Evolutionary conservation across 2,329 filamentous ascomycete species (phyloP), one percentile per base, ranked within the genome.

Genomic region (Biscogniauxia mediterranea): DNA sequence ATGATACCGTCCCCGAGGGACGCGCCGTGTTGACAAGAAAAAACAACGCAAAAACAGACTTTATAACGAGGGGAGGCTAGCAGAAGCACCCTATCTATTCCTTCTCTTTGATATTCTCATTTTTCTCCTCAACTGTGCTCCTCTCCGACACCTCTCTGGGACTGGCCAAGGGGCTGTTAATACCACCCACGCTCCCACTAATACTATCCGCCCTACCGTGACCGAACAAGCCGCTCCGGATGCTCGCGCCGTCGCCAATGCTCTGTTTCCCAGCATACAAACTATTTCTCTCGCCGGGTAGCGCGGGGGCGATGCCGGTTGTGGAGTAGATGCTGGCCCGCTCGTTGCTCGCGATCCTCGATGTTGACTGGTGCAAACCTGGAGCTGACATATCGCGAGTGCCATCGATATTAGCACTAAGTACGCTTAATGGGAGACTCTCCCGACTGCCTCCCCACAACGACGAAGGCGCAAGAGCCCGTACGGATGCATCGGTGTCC

Each of bases 401-500:
- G 17, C 78, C 76, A 46, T 89, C 87, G 38, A 89, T 80, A 70
- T 88, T 92, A 61, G 87, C 85, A 70, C 89, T 92, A 42, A 95
- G 81, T 5, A 94, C 87, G 70, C 89, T 93, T 25, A 95, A 80
- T 0, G 91, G 91, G 1, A 95, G 81, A 52, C 87, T 91, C 75
- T 95, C 91, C 63, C 91, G 87, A 70, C 89, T 92, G 52, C 91
- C 91, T 52, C 91, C 91, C 82, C 90, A 95, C 4, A 94, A 81
- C 0, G 90, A 93, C 0, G 89, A 92, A 0, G 91, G 91, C 1
- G 92, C 90, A n/a, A 96, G 79, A 2, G 92, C 92, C 52, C 92
- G 89, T 49, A 95, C 90, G 0, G 90, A 94, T 5, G 92, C 92
- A 73, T 95, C 90, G 0, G 92, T 95, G 74, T 95, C 92, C 76